phyloP scores from a whole-genome alignment of 768 basidiomycete species.

The Leccinum sublutescens region DNA sequence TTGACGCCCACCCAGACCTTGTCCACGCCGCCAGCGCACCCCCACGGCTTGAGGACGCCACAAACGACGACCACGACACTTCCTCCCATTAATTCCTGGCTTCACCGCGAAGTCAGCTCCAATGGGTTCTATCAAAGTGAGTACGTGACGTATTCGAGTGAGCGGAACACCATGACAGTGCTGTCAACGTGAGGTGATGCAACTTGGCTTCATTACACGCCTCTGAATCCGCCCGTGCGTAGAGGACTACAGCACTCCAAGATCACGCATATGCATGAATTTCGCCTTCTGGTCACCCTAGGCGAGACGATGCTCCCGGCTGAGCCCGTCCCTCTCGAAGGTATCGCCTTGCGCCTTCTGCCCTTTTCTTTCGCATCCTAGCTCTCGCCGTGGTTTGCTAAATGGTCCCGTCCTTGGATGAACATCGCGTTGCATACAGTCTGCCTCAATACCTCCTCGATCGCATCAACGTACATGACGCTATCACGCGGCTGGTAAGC shows the following conservation, averaged over 20 bases:
- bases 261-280: not conserved
- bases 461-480: conserved; percentile 28
- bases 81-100: not conserved
- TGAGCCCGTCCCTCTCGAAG: conserved; percentile 4
- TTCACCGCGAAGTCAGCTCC: not conserved
- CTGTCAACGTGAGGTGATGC: not conserved
- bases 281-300: not conserved
- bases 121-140: too few species aligned
- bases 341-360: conserved; percentile 9
- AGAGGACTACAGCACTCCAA: not conserved
- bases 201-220: conserved; percentile 7
- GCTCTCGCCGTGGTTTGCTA: not conserved
- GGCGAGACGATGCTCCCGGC: conserved; percentile 2
- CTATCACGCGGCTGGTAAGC: conserved; percentile 26
- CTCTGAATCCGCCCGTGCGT: not conserved
- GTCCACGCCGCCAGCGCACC: too few species aligned
- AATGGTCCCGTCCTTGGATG: conserved; percentile 12
- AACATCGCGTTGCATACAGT: conserved; percentile 14
- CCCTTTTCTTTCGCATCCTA: not conserved
- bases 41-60: too few species aligned
- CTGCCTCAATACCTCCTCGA: conserved; percentile 25
- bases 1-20: too few species aligned
- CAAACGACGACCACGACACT: too few species aligned
- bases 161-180: not conserved
- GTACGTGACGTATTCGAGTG: conserved; percentile 19